Base-by-base conservation (phyloP, 1,284 basidiomycete species). In the Marasmius fiardii region DNA sequence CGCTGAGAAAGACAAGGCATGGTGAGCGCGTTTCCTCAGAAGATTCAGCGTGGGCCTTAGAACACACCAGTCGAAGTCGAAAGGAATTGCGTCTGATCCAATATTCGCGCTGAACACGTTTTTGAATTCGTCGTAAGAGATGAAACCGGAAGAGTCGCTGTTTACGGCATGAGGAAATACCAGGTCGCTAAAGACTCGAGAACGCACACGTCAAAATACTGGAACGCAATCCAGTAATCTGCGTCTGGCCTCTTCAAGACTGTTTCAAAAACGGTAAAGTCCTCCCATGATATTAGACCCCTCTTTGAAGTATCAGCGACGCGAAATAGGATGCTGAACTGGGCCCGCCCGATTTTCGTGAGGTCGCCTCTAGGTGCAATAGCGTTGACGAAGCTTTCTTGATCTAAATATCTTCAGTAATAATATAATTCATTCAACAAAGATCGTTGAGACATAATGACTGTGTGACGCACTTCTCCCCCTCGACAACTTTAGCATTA, bases 151-250 rank as follows among this genome's bases (percentile, higher is more conserved):
- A 59, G 86, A 81, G 71, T 97, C 92, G 53, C 91, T 93, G 67
- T 41, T 60, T 54, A 31, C 51, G 31, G 14, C n/a, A 33, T 51
- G 39, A 54, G 54, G 60, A 26, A 39, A 48, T 20, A n/a, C 7
- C n/a, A 54, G 20, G 20, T 43, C 28, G 33, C 21, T 37, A 24
- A 24, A 53, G 58, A 18, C 33, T n/a, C n/a, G n/a, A n/a, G n/a
- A 21, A 80, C 91, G 67, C 74, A 94, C 93, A 89, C 88, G 72
- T 98, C 95, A 69, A 98, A 98, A 68, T 93, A 95, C 68, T 91
- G 88, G 78, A 98, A 98, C 24, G 95, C 95, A 69, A 97, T 94
- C 83, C 91, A 92, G 71, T 95, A 95, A 69, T 95, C 93, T 34
- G 94, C 93, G 72, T 96, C 93, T 43, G 93, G 90, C 64, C 93